Percentiles rank a stretch among this genome's conserved stretches.
phyloP scores from a whole-genome alignment of 768 basidiomycete species.

The Sporobolomyces pararoseus region DNA sequence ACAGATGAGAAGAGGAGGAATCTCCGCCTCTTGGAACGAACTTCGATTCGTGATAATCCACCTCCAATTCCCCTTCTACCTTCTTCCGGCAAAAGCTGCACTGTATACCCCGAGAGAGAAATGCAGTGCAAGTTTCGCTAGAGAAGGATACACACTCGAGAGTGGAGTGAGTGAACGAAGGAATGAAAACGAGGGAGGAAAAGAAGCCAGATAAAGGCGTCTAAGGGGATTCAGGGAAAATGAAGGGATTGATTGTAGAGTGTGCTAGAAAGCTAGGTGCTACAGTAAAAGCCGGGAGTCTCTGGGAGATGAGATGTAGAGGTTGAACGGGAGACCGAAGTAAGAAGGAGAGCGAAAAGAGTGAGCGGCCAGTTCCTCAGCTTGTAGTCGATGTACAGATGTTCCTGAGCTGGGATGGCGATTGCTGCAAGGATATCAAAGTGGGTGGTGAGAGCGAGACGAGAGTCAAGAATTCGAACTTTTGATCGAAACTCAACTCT shows the following conservation, averaged over 20 bases:
- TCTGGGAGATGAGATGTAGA: background rate
- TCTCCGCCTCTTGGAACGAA: conserved; percentile 17
- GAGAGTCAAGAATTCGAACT: no score
- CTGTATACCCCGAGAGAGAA: background rate
- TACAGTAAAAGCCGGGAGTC: no score
- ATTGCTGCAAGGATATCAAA: no score
- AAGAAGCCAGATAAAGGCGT: conserved; percentile 19
- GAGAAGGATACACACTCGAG: background rate
- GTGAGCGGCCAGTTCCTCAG: background rate
- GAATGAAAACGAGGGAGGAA: background rate
- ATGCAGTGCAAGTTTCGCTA: no score
- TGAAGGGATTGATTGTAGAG: background rate
- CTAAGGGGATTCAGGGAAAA: background rate
- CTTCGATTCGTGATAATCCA: background rate
- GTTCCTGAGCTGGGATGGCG: no score
- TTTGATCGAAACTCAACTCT: no score
- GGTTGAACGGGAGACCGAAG: no score
- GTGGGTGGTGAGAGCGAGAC: no score
- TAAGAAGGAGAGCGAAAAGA: background rate
- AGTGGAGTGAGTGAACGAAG: background rate
- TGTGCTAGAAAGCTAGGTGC: no score
- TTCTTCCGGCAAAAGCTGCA: background rate
- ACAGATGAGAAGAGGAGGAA: background rate
- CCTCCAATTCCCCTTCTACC: background rate
- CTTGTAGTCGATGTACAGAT: no score